phyloP scores from a whole-genome alignment of 2,329 filamentous ascomycete genomes.

The Epichloe gansuensis region DNA sequence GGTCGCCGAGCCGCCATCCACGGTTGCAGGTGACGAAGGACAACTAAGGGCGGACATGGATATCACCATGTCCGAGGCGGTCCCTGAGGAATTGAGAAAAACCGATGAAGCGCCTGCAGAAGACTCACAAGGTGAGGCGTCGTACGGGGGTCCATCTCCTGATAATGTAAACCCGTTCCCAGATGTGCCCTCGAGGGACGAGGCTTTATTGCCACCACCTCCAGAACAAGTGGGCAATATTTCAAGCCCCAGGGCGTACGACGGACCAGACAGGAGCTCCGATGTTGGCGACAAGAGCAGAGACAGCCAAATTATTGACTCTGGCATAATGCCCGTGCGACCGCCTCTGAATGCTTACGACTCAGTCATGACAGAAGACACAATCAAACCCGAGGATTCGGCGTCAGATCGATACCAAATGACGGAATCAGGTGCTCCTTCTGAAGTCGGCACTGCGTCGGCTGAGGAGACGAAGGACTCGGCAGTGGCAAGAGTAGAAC shows the following conservation, averaged over 20 bases:
- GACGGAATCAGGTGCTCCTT: conserved; percentile 18
- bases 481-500: conserved; percentile 4
- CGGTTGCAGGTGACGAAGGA: conserved; percentile 18
- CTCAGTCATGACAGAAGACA: conserved; percentile 25
- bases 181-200: conserved; percentile 3
- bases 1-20: conserved; percentile 20
- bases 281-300: conserved; percentile 15
- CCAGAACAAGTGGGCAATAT: conserved; percentile 29
- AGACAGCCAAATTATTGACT: conserved; percentile 13
- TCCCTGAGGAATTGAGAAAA: not conserved
- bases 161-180: not conserved
- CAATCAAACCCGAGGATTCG: conserved; percentile 26
- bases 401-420: conserved; percentile 19
- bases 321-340: conserved; percentile 10
- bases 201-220: conserved; percentile 22
- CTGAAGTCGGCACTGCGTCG: conserved; percentile 14
- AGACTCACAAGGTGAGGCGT: not conserved
- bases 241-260: conserved; percentile 20
- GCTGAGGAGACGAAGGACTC: conserved; percentile 12
- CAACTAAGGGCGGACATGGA: conserved; percentile 15
- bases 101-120: conserved; percentile 5
- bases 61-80: conserved; percentile 1
- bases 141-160: not conserved
- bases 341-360: conserved; percentile 16
- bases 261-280: conserved; percentile 11